Evolutionary conservation across 2,329 filamentous ascomycete species (phyloP).

Genomic region (Ascochyta fabae): DNA sequence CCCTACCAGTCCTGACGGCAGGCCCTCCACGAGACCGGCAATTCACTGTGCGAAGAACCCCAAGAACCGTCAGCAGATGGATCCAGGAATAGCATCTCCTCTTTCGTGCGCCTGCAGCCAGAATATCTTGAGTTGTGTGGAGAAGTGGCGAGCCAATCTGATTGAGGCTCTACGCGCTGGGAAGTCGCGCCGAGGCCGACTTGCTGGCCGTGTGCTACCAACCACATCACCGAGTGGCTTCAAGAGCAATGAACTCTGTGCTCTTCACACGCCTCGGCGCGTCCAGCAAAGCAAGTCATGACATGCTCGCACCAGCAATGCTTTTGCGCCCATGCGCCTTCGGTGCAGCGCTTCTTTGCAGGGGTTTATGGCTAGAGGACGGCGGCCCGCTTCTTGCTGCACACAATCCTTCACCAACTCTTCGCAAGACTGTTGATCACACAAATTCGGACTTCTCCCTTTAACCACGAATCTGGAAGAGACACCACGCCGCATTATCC

Average conservation of each 20-base stretch:
- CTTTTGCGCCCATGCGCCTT: constrained; percentile 27
- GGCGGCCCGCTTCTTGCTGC: constrained; percentile 28
- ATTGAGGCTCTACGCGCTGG: constrained; percentile 15
- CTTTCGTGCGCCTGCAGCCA: constrained; percentile 29
- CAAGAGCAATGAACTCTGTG: constrained; percentile 27
- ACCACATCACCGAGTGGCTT: constrained; percentile 40
- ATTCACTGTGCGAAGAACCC: constrained; percentile 6
- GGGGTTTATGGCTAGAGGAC: constrained; percentile 26
- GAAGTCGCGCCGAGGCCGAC: constrained; percentile 24
- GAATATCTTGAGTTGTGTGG: constrained; percentile 22
- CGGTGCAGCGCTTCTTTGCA: constrained; percentile 31
- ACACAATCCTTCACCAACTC: constrained; percentile 28
- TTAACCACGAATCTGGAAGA: constrained; percentile 19
- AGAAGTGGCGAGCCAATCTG: constrained; percentile 12
- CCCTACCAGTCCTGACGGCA: constrained; percentile 7
- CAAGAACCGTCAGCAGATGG: constrained; percentile 10
- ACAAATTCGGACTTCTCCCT: constrained; percentile 8
- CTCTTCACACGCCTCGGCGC: constrained; percentile 41
- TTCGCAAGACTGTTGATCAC: constrained; percentile 25
- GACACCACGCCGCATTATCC: constrained; percentile 9
- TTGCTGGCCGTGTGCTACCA: constrained; percentile 37
- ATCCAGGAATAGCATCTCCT: constrained; percentile 36
- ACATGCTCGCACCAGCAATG: constrained; percentile 25
- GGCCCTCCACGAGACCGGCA: constrained; percentile 23
- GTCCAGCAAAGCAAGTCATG: constrained; percentile 30